Evolutionary conservation across 1,284 basidiomycete genomes (phyloP).

Genomic region (Leucoagaricus sp.): DNA sequence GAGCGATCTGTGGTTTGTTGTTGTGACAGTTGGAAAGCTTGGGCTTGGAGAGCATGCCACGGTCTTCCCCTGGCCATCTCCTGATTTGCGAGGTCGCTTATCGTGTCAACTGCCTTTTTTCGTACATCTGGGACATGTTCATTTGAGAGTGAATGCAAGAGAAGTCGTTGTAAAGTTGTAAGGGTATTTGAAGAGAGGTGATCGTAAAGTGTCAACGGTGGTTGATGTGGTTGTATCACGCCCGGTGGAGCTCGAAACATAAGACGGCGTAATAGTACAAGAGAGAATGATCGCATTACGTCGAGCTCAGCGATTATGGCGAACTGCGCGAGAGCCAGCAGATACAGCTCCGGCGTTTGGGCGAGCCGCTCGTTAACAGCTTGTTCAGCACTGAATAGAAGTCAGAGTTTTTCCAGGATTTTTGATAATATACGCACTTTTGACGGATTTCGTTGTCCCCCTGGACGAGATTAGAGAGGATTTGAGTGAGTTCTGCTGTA

Average conservation of each 20-base stretch:
- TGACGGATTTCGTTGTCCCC: conserved; percentile 78
- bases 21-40: conserved; percentile 66
- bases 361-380: conserved; percentile 76
- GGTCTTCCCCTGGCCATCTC: conserved; percentile 71
- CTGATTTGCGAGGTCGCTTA: conserved; percentile 72
- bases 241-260: conserved; percentile 53
- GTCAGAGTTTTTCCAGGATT: background rate
- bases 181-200: conserved; percentile 67
- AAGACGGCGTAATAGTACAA: conserved; percentile 74
- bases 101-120: conserved; percentile 71
- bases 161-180: conserved; percentile 65
- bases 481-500: conserved; percentile 72
- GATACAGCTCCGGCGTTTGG: conserved; percentile 73
- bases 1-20: conserved; percentile 16
- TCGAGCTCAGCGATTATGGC: conserved; percentile 72
- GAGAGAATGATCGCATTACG: conserved; percentile 81
- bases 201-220: conserved; percentile 66
- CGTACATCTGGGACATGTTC: conserved; percentile 59
- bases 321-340: conserved; percentile 75
- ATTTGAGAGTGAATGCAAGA: conserved; percentile 65
- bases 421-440: conserved; percentile 44
- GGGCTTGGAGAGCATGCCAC: conserved; percentile 76
- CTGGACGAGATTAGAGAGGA: conserved; percentile 77
- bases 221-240: conserved; percentile 50
- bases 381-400: conserved; percentile 61